Base-by-base conservation (phyloP, 768 basidiomycete genomes). In the Wakefieldia striispora region DNA sequence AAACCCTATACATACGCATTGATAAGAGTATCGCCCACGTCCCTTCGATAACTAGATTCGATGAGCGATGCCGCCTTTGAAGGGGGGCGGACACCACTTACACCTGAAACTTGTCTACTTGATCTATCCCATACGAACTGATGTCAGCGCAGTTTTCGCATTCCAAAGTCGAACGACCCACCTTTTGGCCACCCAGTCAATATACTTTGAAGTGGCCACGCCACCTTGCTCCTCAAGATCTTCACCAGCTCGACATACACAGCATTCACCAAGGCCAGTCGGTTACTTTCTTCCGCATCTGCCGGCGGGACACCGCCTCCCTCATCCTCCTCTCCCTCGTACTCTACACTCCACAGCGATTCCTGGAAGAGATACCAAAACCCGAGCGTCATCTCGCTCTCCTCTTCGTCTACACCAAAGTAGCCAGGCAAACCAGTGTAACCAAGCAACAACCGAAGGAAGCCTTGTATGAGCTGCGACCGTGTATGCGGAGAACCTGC, bases 301-400 rank as follows among this genome's bases (percentile, higher is more conserved):
- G 43, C 40, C 17, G 55, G 51, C 2, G 59, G 56, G 17, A 50
- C 43, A 17, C 50, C 53, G 8, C 61, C 62, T 11, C 56, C 57
- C 31, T 60, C 63, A 2, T 66, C 70, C 10, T 73, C 74, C 23
- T 37, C 58, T 9, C 61, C 59, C 43, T 79, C 79, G 49, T 75
- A 83, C 45, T 86, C 83, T 12, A 76, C 76, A 31, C 72, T 76
- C 89, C 89, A 92, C 21, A 92, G 65, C 1, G 90, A 82, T 63
- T 97, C 94, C 66, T 95, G 93, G 49, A 95, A 79, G 35, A 91
- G 72, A 55, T 91, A 95, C 88, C 95, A 95, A 59, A 95, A 95
- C 1, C 82, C 82, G 3, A 95, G 77, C 3, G 88, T 88, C 75
- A 86, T 78, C 67, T 95, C 91, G 58, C 89, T 93, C 61, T 89